A percentile compares a stretch with the other conserved stretches of the same genome.
Conservation (phyloP, 2,329 filamentous ascomycete species). For the Ophioceras dolichostomum region DNA sequence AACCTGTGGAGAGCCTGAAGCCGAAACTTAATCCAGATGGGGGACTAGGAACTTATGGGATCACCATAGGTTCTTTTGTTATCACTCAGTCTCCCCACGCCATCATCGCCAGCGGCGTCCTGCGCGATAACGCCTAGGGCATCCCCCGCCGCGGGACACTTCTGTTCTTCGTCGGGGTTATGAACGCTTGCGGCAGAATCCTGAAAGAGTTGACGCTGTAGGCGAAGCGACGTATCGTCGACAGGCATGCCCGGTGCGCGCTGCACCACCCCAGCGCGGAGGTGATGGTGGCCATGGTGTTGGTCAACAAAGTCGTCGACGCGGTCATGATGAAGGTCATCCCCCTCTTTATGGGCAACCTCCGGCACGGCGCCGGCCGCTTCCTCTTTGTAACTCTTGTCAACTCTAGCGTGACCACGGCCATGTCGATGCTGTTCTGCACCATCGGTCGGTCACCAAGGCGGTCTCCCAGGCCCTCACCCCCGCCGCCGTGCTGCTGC, state of each 20-base stretch:
- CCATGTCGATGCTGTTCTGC: slow-evolving; percentile 81
- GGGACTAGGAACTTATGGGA: too few relatives aligned
- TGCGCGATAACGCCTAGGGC: slow-evolving; percentile 28
- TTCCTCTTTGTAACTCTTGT: slow-evolving; percentile 84
- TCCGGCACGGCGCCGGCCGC: slow-evolving; percentile 58
- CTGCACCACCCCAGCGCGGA: slow-evolving; percentile 9
- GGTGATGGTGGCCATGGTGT: slow-evolving; percentile 20
- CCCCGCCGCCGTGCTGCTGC: slow-evolving; percentile 46
- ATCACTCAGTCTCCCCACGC: slow-evolving; percentile 10
- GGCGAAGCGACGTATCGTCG: slow-evolving; percentile 11
- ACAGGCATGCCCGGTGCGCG: slow-evolving; percentile 9
- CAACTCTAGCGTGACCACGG: slow-evolving; percentile 58
- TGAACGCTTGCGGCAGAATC: slow-evolving; percentile 50
- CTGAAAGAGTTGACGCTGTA: slow-evolving; percentile 26
- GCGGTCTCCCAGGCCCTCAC: slow-evolving; percentile 55
- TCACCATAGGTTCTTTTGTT: slow-evolving; percentile 14
- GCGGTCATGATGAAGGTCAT: slow-evolving; percentile 64
- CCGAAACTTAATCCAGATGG: too few relatives aligned
- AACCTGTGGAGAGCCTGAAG: too few relatives aligned
- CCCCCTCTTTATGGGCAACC: slow-evolving; percentile 79
- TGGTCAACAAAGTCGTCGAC: slow-evolving; percentile 61
- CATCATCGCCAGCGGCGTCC: slow-evolving; percentile 18
- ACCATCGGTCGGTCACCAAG: slow-evolving; percentile 65
- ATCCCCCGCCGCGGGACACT: slow-evolving; percentile 49
- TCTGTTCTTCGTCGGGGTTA: slow-evolving; percentile 52